Conservation (phyloP, 306 rosid species). For the Abrus precatorius region DNA sequence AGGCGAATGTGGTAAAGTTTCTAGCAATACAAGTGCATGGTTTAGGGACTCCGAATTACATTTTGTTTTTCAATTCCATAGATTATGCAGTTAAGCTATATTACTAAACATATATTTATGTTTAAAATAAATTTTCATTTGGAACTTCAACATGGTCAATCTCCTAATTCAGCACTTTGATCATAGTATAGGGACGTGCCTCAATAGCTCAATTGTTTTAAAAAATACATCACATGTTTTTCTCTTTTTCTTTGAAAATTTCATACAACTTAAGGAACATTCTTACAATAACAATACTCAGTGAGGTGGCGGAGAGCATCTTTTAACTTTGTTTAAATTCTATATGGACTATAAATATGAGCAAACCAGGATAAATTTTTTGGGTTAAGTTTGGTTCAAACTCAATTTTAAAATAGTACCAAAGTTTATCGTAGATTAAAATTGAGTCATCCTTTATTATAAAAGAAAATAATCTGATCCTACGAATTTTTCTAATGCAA, state of each 20-base stretch:
- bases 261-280: background rate
- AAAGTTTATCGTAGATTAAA: too few species aligned
- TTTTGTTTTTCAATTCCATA: slow-evolving; percentile 10
- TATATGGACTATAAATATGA: too few species aligned
- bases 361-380: too few species aligned
- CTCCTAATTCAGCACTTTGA: background rate
- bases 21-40: slow-evolving; percentile 8
- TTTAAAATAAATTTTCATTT: background rate
- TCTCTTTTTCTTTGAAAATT: background rate
- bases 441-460: too few species aligned
- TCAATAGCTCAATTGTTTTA: background rate
- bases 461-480: too few species aligned
- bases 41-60: background rate
- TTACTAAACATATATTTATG: background rate
- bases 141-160: slow-evolving; percentile 9
- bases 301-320: too few species aligned
- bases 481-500: too few species aligned
- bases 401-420: too few species aligned
- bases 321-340: too few species aligned
- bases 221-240: background rate
- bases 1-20: slow-evolving; percentile 76
- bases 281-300: background rate
- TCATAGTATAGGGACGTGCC: background rate
- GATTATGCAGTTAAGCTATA: slow-evolving; percentile 1
- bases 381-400: too few species aligned